Conservation (phyloP, 2,329 filamentous ascomycete species). For the Fusarium anthophilum region DNA sequence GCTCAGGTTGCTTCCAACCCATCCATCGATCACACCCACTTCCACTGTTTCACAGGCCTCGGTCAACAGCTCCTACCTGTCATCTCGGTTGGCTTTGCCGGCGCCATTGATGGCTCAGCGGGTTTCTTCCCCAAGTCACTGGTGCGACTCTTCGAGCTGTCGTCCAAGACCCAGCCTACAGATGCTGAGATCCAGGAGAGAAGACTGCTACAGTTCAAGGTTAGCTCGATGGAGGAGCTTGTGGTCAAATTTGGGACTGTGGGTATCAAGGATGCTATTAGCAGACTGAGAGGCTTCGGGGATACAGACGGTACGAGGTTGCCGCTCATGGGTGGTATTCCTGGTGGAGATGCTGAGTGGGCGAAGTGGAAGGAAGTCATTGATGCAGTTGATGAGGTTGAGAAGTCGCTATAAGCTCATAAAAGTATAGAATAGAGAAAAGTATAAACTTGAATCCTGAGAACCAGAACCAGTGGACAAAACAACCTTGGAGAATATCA, state of each 20-base stretch:
- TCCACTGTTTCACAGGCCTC: conserved; percentile 71
- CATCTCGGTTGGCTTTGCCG: conserved; percentile 65
- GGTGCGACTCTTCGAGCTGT: conserved; percentile 64
- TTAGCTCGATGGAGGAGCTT: conserved; percentile 69
- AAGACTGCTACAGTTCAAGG: conserved; percentile 66
- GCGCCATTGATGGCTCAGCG: conserved; percentile 70
- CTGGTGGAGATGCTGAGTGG: conserved; percentile 67
- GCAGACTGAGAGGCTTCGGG: conserved; percentile 67
- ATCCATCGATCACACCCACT: conserved; percentile 65
- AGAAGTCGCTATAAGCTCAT: conserved; percentile 43
- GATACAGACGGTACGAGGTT: conserved; percentile 67
- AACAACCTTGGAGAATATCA: background rate
- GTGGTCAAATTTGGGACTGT: conserved; percentile 69
- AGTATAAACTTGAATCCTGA: background rate
- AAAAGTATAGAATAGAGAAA: background rate
- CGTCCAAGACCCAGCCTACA: conserved; percentile 40
- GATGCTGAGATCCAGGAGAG: conserved; percentile 60
- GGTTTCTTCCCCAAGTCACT: conserved; percentile 71
- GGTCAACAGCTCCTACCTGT: conserved; percentile 72
- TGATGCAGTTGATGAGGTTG: conserved; percentile 55
- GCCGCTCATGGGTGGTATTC: conserved; percentile 66
- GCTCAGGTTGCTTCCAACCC: conserved; percentile 68
- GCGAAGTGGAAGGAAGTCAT: conserved; percentile 59
- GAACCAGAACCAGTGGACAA: background rate
- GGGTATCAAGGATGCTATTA: conserved; percentile 72